A percentile compares a stretch with the other conserved stretches of the same genome.
phyloP scores from a whole-genome alignment of 2,329 filamentous ascomycete genomes.

The Microcera coccophila region DNA sequence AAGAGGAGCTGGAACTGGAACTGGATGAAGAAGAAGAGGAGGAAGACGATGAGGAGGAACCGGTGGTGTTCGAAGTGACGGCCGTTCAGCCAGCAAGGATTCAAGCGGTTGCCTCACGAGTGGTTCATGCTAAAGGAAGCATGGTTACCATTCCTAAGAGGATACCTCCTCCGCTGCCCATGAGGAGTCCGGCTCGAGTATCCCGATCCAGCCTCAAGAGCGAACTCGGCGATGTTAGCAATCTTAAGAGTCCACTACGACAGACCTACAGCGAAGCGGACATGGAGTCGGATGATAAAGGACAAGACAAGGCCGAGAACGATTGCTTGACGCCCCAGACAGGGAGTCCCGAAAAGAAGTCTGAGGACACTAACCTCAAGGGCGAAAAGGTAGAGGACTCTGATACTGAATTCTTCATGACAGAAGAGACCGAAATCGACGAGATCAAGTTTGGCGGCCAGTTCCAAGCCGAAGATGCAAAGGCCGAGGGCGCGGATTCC shows the following conservation, averaged over 20 bases:
- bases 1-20: slow-evolving; percentile 32
- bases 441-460: slow-evolving; percentile 3
- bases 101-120: slow-evolving; percentile 59
- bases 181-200: slow-evolving; percentile 66
- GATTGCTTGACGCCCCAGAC: slow-evolving; percentile 14
- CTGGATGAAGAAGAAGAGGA: slow-evolving; percentile 45
- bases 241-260: slow-evolving; percentile 48
- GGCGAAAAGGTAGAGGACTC: slow-evolving; percentile 14
- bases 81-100: slow-evolving; percentile 52
- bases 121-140: slow-evolving; percentile 68
- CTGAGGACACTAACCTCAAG: too few relatives aligned
- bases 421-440: slow-evolving; percentile 13
- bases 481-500: slow-evolving; percentile 3
- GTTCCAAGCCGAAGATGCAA: slow-evolving; percentile 4
- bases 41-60: slow-evolving; percentile 56
- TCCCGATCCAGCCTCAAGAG: slow-evolving; percentile 50
- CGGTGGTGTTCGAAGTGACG: slow-evolving; percentile 66
- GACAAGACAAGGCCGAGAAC: slow-evolving; percentile 17
- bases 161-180: slow-evolving; percentile 70
- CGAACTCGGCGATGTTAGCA: slow-evolving; percentile 55
- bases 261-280: slow-evolving; percentile 43
- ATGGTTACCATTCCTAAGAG: slow-evolving; percentile 84
- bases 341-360: slow-evolving; percentile 6
- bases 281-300: slow-evolving; percentile 21
- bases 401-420: slow-evolving; percentile 19